Percentiles rank a stretch among this genome's conserved stretches.
These are phyloP conservation scores for Phylloboletellus chloephorus DNA, from an alignment of 1,284 basidiomycete genomes.

Conservation along the genomic window DNA sequence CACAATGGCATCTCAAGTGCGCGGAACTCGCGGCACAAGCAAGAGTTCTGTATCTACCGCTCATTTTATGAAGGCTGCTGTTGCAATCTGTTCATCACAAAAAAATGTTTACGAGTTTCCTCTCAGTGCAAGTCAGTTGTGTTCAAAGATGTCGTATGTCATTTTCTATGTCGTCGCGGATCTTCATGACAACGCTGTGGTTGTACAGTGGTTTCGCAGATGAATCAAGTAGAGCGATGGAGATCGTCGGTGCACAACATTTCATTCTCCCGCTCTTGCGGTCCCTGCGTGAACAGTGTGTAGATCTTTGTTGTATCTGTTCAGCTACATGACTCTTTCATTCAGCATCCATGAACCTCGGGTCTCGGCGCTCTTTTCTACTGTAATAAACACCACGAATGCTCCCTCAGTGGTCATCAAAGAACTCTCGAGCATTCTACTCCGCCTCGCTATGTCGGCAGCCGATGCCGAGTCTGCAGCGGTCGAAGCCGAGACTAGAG, in stretches of 20 bases:
- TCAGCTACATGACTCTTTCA: conserved; percentile 3
- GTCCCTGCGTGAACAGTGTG: conserved; percentile 42
- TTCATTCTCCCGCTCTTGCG: conserved; percentile 51
- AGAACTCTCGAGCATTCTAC: conserved; percentile 34
- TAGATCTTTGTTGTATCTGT: background rate
- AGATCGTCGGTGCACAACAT: conserved; percentile 54
- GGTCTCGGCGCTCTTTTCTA: conserved; percentile 38
- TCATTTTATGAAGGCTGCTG: conserved; percentile 25
- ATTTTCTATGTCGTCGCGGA: conserved; percentile 1
- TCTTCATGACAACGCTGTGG: background rate
- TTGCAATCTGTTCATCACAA: conserved; percentile 29
- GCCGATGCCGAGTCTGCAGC: conserved; percentile 7
- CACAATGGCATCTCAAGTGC: conserved; percentile 49
- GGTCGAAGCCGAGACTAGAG: conserved; percentile 11
- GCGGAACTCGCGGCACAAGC: conserved; percentile 16
- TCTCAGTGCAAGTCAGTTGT: conserved; percentile 12
- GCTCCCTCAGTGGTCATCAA: conserved; percentile 36
- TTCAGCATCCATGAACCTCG: conserved; percentile 42
- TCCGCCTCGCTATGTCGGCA: conserved; percentile 25
- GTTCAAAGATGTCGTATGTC: conserved; percentile 29
- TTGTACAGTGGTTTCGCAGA: conserved; percentile 42
- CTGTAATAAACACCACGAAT: conserved; percentile 39
- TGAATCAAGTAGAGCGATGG: conserved; percentile 40
- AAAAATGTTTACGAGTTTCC: conserved; percentile 18
- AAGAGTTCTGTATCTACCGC: conserved; percentile 19